Evolutionary conservation across 2,329 filamentous ascomycete genomes (phyloP), one percentile per base, ranked within the genome.

Genomic region (Ophiostoma montium): DNA sequence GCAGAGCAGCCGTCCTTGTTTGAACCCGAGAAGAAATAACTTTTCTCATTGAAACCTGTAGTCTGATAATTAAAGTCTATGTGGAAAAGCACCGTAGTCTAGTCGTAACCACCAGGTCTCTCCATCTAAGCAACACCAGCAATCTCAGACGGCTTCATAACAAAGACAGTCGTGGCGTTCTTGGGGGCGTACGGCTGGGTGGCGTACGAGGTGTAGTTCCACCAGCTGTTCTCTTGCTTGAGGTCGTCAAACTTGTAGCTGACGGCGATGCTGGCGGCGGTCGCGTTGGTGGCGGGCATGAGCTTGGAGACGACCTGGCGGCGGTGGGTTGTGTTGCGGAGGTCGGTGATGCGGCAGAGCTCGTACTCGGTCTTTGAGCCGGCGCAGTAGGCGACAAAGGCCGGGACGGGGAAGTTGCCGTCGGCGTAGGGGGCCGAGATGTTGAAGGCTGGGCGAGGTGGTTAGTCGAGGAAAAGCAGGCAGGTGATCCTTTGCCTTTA

Each of bases 321-420:
- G 13, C 48, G 42, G 43, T 55, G 57, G 15, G 53, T 50, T 18
- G 55, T 58, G 21, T 56, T 52, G 21, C 53, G 52, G 13, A 56
- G 42, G 47, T 58, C 57, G 11, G 57, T 46, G 6, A 59, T 44
- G 7, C 49, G 44, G 54, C 62, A 64, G 19, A 52, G 50, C 46
- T 46, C 45, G 52, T 62, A 64, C 12, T 55, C 49, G 18, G 56
- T 54, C 57, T 11, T 49, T 16, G 39, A n/a, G n/a, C 62, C 61
- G 39, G 48, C 51, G 49, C 62, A 64, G 52, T 57, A 55, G n/a
- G 61, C 62, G 21, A 54, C 56, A 54, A 64, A 64, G 8, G 58
- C 59, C 6, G 62, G 62, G 16, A 50, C 56, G 12, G 54, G 49
- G 9, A 57, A 59, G 41, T 51, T 58, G 35, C 51, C 52, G 10